Conservation (phyloP, 2,329 filamentous ascomycete species). For the Nigrograna mackinnonii region DNA sequence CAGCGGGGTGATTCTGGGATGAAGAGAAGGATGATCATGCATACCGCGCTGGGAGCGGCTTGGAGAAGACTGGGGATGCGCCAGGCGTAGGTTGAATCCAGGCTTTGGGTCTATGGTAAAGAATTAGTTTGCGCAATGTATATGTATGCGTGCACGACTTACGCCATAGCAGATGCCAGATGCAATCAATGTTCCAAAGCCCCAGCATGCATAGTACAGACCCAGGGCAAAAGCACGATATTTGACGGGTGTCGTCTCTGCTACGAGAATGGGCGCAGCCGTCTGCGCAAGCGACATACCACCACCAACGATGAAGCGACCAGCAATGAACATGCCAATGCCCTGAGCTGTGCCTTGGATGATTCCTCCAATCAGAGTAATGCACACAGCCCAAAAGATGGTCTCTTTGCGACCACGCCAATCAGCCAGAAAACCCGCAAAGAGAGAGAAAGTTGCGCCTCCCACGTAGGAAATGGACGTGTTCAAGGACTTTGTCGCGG, state of each 20-base stretch:
- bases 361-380: too few relatives aligned
- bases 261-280: conserved; percentile 62
- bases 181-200: conserved; percentile 40
- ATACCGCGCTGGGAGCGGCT: conserved; percentile 36
- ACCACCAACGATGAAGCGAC: conserved; percentile 63
- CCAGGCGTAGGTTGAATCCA: conserved; percentile 21
- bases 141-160: too few relatives aligned
- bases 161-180: conserved; percentile 27
- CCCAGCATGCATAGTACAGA: conserved; percentile 50
- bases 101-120: too few relatives aligned
- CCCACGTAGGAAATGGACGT: too few relatives aligned
- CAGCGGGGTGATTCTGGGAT: conserved; percentile 64
- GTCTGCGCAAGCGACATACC: conserved; percentile 60
- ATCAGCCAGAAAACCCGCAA: too few relatives aligned
- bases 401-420: too few relatives aligned
- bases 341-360: too few relatives aligned
- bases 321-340: conserved; percentile 56
- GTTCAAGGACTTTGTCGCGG: too few relatives aligned
- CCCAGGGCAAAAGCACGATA: conserved; percentile 55
- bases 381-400: too few relatives aligned
- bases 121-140: too few relatives aligned
- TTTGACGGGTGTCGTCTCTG: conserved; percentile 64
- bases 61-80: conserved; percentile 29
- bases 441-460: too few relatives aligned
- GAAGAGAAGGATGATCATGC: conserved; percentile 52